These are phyloP conservation scores for Rubia yunnanensis DNA, from an alignment of 257 asterid genomes.

Conservation along the genomic window DNA sequence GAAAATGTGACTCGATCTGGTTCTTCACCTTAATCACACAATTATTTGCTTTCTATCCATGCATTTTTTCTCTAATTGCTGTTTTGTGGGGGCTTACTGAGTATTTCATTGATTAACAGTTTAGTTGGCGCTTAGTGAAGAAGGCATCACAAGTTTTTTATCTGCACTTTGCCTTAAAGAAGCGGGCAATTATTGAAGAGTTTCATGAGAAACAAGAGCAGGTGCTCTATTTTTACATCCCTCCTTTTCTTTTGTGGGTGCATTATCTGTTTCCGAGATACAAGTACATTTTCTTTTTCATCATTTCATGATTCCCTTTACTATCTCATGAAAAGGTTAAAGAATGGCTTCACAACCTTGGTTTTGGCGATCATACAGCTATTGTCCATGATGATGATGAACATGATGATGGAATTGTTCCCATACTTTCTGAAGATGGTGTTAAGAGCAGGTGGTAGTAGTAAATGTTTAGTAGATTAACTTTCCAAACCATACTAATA, in stretches of 20 bases:
- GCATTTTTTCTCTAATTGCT: background rate
- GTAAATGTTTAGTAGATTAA: conserved; percentile 6
- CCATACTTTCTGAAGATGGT: conserved; percentile 47
- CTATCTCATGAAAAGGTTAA: conserved; percentile 39
- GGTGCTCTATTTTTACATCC: conserved; percentile 42
- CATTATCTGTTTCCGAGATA: background rate
- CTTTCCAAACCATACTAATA: background rate
- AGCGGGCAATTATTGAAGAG: conserved; percentile 76
- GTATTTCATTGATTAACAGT: conserved; percentile 36
- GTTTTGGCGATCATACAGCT: conserved; percentile 76
- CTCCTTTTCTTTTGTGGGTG: background rate
- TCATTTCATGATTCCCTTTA: background rate
- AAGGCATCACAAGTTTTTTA: conserved; percentile 90
- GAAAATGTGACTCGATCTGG: background rate
- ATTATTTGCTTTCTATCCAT: background rate
- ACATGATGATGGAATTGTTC: conserved; percentile 79
- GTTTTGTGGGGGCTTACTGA: background rate
- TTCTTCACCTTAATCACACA: background rate
- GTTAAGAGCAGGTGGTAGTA: conserved; percentile 48
- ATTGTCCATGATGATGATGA: conserved; percentile 71
- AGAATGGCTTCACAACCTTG: conserved; percentile 80
- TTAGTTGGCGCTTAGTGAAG: conserved; percentile 73
- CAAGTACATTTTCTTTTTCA: background rate
- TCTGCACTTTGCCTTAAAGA: conserved; percentile 79
- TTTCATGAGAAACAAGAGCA: conserved; percentile 91